These are phyloP conservation scores for Cutaneotrichosporon cutaneum DNA, from an alignment of 1,284 basidiomycete species.

Conservation along the genomic window DNA sequence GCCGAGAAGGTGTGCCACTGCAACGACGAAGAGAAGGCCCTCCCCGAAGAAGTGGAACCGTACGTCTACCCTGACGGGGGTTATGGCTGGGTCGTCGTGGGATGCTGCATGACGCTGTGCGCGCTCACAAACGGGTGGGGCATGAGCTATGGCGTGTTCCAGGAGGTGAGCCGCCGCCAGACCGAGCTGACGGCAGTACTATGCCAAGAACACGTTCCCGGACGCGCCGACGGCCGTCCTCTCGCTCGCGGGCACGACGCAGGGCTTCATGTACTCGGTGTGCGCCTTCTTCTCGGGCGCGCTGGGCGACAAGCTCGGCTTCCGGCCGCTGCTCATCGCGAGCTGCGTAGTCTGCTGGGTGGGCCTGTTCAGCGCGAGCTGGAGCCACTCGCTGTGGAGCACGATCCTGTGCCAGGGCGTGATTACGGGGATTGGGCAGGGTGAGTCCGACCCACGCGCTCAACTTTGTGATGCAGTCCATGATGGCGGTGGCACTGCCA, in stretches of 20 bases:
- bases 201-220: slow-evolving; percentile 26
- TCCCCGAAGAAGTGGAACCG: background rate
- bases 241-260: slow-evolving; percentile 18
- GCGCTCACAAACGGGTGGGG: slow-evolving; percentile 35
- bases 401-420: slow-evolving; percentile 28
- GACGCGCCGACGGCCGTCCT: slow-evolving; percentile 27
- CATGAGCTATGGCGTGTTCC: slow-evolving; percentile 41
- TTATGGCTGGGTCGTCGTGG: slow-evolving; percentile 45
- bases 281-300: slow-evolving; percentile 19
- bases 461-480: too few relatives aligned
- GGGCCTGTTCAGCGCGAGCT: slow-evolving; percentile 22
- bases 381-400: slow-evolving; percentile 14
- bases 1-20: background rate
- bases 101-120: slow-evolving; percentile 34
- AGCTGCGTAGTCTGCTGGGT: slow-evolving; percentile 32
- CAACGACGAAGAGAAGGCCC: slow-evolving; percentile 6
- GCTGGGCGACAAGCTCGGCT: slow-evolving; percentile 27
- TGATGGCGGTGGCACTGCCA: too few relatives aligned
- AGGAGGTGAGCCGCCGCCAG: slow-evolving; percentile 23
- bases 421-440: slow-evolving; percentile 33
- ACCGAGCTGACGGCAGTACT: slow-evolving; percentile 27
- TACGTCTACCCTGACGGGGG: slow-evolving; percentile 50
- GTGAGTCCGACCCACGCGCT: too few relatives aligned
- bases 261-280: slow-evolving; percentile 13
- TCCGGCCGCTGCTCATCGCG: slow-evolving; percentile 32